Percentiles rank a stretch among this genome's conserved stretches.
These are phyloP conservation scores for Opeltia flavorubescens DNA, from an alignment of 495 filamentous ascomycete genomes.

Conservation along the genomic window DNA sequence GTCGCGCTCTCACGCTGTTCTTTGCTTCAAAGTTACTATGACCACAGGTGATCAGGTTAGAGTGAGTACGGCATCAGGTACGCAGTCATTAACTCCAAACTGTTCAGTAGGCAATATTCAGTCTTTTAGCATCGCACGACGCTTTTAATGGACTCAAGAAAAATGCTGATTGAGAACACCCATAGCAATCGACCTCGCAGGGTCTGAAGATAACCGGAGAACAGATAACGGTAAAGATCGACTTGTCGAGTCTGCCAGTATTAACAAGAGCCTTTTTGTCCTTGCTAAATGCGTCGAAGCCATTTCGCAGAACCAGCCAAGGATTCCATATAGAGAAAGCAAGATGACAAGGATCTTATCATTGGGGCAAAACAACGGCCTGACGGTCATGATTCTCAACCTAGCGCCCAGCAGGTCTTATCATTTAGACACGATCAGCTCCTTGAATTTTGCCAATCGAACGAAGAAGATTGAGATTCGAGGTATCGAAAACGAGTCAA, in stretches of 20 bases:
- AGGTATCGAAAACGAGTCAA: slow-evolving; percentile 84
- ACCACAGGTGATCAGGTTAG: slow-evolving; percentile 54
- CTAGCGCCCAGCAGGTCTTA: slow-evolving; percentile 75
- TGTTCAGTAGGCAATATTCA: no score
- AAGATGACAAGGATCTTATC: slow-evolving; percentile 96
- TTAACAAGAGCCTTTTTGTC: slow-evolving; percentile 96
- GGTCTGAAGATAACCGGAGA: slow-evolving; percentile 87
- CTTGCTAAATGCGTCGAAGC: slow-evolving; percentile 93
- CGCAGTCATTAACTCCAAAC: not conserved
- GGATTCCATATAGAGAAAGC: slow-evolving; percentile 85
- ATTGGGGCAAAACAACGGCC: slow-evolving; percentile 86
- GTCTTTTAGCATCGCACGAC: no score
- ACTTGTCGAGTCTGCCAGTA: slow-evolving; percentile 89
- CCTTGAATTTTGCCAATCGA: slow-evolving; percentile 85
- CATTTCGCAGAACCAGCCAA: slow-evolving; percentile 61
- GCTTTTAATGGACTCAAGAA: not conserved
- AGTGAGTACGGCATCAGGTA: slow-evolving; percentile 59
- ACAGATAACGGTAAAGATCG: slow-evolving; percentile 92
- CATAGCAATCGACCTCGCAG: slow-evolving; percentile 84
- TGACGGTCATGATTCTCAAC: slow-evolving; percentile 95
- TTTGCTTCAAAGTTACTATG: slow-evolving; percentile 77
- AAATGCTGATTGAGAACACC: not conserved
- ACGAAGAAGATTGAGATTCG: slow-evolving; percentile 94
- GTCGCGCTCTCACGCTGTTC: slow-evolving; percentile 82
- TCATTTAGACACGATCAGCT: slow-evolving; percentile 86